Evolutionary conservation across 2,329 filamentous ascomycete genomes (phyloP).

Genomic region (Fusarium pseudocircinatum): DNA sequence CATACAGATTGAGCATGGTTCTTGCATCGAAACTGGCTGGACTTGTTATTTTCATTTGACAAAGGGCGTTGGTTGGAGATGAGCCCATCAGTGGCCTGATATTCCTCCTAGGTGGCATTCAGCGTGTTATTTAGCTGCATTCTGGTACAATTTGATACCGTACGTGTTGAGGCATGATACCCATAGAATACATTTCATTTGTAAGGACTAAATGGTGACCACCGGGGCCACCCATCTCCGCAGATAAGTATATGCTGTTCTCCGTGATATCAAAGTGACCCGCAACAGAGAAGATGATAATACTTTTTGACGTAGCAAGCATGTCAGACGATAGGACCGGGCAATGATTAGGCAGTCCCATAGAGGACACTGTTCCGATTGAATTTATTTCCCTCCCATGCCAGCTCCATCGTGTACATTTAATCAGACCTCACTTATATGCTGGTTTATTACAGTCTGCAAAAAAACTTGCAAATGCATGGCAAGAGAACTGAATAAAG

Average conservation of each 20-base stretch:
- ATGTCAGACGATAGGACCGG: neutral
- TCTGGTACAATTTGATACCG: conserved; percentile 21
- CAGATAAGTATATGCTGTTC: neutral
- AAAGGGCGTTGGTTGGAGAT: conserved; percentile 24
- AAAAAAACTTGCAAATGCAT: neutral
- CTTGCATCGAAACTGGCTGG: neutral
- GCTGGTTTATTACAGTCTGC: too few relatives aligned
- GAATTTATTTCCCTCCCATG: neutral
- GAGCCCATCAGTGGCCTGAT: conserved; percentile 9
- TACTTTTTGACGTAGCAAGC: neutral
- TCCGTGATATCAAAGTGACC: neutral
- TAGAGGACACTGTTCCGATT: neutral
- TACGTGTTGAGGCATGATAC: conserved; percentile 35
- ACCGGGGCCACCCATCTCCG: neutral
- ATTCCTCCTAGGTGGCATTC: conserved; percentile 19
- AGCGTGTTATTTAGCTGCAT: conserved; percentile 31
- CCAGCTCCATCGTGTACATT: neutral
- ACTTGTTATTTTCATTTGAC: conserved; percentile 4
- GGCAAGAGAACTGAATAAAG: too few relatives aligned
- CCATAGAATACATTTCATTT: conserved; percentile 34
- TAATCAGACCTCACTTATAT: neutral
- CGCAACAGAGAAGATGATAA: neutral
- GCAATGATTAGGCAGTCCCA: neutral
- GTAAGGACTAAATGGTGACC: neutral
- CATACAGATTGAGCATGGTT: conserved; percentile 4